Percentiles rank a stretch among this genome's conserved stretches.
Conservation (phyloP, 2,329 filamentous ascomycete species). For the Cordyceps javanica region DNA sequence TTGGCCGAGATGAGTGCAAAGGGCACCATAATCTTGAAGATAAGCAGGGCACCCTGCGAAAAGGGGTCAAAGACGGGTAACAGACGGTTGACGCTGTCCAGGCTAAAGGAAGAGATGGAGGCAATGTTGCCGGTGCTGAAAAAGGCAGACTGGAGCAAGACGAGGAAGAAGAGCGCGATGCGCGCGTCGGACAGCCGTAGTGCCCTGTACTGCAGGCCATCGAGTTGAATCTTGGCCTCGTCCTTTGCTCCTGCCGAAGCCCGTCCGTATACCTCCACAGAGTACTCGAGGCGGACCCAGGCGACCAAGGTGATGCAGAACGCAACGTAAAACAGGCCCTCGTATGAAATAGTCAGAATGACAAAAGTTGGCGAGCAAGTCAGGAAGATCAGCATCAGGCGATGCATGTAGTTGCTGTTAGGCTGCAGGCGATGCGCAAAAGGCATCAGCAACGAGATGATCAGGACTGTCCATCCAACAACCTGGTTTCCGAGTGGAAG, state of each 20-base stretch:
- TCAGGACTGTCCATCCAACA: constrained; percentile 73
- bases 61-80: constrained; percentile 93
- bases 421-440: constrained; percentile 74
- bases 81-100: constrained; percentile 83
- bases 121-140: constrained; percentile 97
- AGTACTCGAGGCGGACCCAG: constrained; percentile 90
- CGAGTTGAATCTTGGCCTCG: constrained; percentile 12
- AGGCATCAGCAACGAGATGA: constrained; percentile 70
- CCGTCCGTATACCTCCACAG: constrained; percentile 36
- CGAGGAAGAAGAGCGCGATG: constrained; percentile 90
- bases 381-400: constrained; percentile 81
- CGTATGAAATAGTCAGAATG: constrained; percentile 94
- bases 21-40: constrained; percentile 87
- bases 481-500: constrained; percentile 83
- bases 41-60: constrained; percentile 76
- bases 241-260: constrained; percentile 12
- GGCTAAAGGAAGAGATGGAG: constrained; percentile 84
- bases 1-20: constrained; percentile 91
- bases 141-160: constrained; percentile 89
- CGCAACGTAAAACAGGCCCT: constrained; percentile 89
- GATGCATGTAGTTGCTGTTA: constrained; percentile 84
- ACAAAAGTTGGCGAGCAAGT: constrained; percentile 91
- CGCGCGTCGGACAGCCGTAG: constrained; percentile 78
- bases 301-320: constrained; percentile 77
- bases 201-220: constrained; percentile 44